Evolutionary conservation across 495 filamentous ascomycete genomes (phyloP), one percentile per base, ranked within the genome.

Genomic region (Viridothelium virens): DNA sequence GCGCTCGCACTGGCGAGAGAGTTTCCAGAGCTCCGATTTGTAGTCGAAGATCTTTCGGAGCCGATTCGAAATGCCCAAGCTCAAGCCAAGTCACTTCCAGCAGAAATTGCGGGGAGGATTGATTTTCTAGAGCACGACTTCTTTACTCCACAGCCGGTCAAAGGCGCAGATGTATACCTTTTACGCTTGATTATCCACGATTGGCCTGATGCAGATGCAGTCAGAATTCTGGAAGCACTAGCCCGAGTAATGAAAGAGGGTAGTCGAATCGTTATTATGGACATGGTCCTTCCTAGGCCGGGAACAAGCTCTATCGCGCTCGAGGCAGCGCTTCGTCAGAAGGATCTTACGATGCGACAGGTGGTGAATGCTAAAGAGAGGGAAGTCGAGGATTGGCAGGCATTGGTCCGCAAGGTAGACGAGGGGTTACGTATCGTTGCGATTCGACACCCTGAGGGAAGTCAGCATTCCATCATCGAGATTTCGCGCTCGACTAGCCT

Each of bases 111-210:
- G 12, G 64, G 65, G 33, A 76, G 81, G 2, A 73, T 85, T 56
- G 65, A 69, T 0, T 85, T 80, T 69, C 68, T 75, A 56, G 75
- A 71, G 18, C 79, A 85, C 53, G 77, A 83, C 64, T 81, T 86
- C 67, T 80, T 83, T 73, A 62, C 76, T 38, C 69, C 72, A 3
- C 82, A 86, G 69, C 75, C 79, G 0, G 70, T 81, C 6, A 65
- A 69, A n/a, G 70, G 71, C 14, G 84, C 84, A 4, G 81, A 84
- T 56, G 76, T 82, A 12, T 86, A 86, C 67, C 76, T 86, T 46
- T 69, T 85, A 37, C 80, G 84, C 36, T 73, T 77, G 64, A 78
- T 85, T 33, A 67, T 86, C n/a, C 84, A 86, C 66, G 81, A 85
- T 67, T 80, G 79, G 76, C 69, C 77, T 3, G 76, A 81, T 37